Percentiles rank a stretch among this genome's conserved stretches.
Conservation (phyloP, 768 basidiomycete genomes). For the Pholiota conissans region DNA sequence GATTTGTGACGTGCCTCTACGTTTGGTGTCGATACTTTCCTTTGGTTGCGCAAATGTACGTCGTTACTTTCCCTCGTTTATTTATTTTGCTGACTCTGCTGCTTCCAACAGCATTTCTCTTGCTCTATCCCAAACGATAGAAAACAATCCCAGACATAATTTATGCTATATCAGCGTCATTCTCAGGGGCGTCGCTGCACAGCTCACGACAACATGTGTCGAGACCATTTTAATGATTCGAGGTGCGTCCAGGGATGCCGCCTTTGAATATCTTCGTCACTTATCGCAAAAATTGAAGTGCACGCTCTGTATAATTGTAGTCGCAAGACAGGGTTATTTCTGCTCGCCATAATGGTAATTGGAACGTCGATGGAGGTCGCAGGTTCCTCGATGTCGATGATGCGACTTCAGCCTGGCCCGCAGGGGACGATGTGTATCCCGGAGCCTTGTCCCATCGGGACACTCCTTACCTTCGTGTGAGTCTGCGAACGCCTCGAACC, state of each 20-base stretch:
- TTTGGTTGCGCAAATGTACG: conserved; percentile 9
- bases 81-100: background rate
- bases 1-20: conserved; percentile 14
- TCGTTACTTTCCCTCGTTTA: background rate
- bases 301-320: conserved; percentile 14
- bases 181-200: conserved; percentile 3
- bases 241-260: background rate
- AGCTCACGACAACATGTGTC: conserved; percentile 12
- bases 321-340: background rate
- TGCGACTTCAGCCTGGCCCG: background rate
- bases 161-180: conserved; percentile 5
- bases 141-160: background rate
- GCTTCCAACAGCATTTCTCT: conserved; percentile 10
- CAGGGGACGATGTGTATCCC: conserved; percentile 8
- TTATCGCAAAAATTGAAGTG: background rate
- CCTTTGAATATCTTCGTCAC: too few relatives aligned
- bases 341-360: conserved; percentile 2
- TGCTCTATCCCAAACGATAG: conserved; percentile 3
- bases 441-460: background rate
- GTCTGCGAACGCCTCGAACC: background rate
- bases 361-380: conserved; percentile 5
- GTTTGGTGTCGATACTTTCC: conserved; percentile 13
- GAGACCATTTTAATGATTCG: conserved; percentile 7
- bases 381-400: conserved; percentile 3
- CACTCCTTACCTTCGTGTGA: background rate